Base-by-base conservation (phyloP, 2,329 filamentous ascomycete genomes). In the Fusarium chlamydosporum region DNA sequence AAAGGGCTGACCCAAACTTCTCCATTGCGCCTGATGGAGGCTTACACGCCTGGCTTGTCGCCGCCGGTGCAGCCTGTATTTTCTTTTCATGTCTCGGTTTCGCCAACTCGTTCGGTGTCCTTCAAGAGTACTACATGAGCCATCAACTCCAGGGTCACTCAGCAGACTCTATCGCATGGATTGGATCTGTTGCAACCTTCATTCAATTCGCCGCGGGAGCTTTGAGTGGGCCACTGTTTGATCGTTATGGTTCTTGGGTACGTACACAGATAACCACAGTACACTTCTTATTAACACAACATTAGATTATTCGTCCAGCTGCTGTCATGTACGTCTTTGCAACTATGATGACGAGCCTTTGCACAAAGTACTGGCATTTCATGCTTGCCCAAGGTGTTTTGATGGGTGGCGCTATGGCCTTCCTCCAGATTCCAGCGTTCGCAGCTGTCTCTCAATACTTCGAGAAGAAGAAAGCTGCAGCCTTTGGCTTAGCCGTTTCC, bases 301-400 rank as follows among this genome's bases (percentile, higher is more conserved):
- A 0, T 0, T 3, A 73, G 70, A 23, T 72, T 0, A 47, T 73
- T 6, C 58, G 60, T 0, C 71, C 70, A 3, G 66, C 68, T 1
- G 69, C 69, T 2, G 7, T 72, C 1, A 26, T 27, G 0, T 73
- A 73, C 7, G 20, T 73, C 0, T 68, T 70, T 10, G 53, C 65
- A 4, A 68, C 61, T 2, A 73, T 73, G 71, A 70, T 72, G 65
- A 58, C 62, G 0, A 73, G 70, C 6, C 9, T 73, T 0, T 85
- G 82, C 68, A 79, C 72, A 6, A 56, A 78, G 33, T 87, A 86
- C 65, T 87, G 80, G 76, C 84, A 87, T 7, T 79, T 86, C 69
- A 82, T 87, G 76, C 82, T 87, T 10, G 78, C 79, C 0, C 84
- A 86, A 55, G 84, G 82, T 3, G 68, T 86, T 2, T 69, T 85